phyloP scores from a whole-genome alignment of 805 yeast genomes.

The Candida berthetii region DNA sequence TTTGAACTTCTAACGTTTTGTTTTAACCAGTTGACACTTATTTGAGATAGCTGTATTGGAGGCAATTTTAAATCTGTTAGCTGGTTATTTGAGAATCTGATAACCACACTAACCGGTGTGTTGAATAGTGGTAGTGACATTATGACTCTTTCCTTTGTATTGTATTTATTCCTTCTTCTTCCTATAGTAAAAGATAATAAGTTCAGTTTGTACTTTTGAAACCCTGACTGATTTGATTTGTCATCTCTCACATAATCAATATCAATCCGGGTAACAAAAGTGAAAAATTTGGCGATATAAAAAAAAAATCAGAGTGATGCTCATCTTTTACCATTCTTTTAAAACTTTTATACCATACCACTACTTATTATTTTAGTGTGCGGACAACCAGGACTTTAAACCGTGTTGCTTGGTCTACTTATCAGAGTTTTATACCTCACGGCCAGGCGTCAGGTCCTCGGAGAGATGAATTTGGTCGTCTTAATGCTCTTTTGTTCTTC shows the following conservation, averaged over 20 bases:
- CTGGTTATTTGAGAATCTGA: conserved; percentile 41
- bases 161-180: no score
- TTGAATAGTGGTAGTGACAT: conserved; percentile 1
- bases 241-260: neutral
- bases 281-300: neutral
- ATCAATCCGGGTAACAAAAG: neutral
- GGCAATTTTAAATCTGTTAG: conserved; percentile 35
- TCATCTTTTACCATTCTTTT: no score
- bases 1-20: conserved; percentile 30
- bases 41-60: conserved; percentile 21
- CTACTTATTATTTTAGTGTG: conserved; percentile 37
- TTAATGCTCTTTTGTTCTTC: conserved; percentile 55
- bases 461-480: conserved; percentile 62
- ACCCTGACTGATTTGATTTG: neutral
- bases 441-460: conserved; percentile 66
- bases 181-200: no score
- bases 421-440: conserved; percentile 23
- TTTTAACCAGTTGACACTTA: conserved; percentile 34
- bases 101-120: conserved; percentile 12
- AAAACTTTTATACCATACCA: conserved; percentile 3
- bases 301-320: no score
- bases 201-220: no score
- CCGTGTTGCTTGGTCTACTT: conserved; percentile 62
- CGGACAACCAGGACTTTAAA: conserved; percentile 70
- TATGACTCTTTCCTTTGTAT: neutral